phyloP scores from a whole-genome alignment of 345 rosid species.

The Excoecaria cochinchinensis region DNA sequence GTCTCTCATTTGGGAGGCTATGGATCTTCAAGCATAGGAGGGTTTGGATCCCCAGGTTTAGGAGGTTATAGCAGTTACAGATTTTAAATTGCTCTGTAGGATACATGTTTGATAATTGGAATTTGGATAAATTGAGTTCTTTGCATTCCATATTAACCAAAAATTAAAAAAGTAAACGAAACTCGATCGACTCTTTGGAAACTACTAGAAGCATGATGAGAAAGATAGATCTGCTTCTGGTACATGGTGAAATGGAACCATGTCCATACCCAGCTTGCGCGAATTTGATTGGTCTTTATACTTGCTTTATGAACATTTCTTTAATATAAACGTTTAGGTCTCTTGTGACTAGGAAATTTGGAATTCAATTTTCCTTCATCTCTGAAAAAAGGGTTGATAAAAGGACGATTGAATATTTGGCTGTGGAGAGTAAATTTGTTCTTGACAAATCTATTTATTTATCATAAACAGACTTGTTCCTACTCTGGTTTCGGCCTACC shows the following conservation, averaged over 20 bases:
- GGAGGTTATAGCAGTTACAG: slow-evolving; percentile 29
- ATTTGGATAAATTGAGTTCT: background rate
- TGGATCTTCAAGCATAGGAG: slow-evolving; percentile 24
- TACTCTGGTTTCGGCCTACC: no score
- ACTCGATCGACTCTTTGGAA: background rate
- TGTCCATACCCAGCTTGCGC: background rate
- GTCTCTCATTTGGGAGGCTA: slow-evolving; percentile 18
- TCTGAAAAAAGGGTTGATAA: no score
- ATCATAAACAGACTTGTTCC: no score
- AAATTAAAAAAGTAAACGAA: no score
- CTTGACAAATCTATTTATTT: no score
- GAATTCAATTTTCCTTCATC: no score
- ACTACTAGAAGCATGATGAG: background rate
- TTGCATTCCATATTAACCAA: background rate
- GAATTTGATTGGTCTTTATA: background rate
- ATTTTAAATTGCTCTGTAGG: slow-evolving; percentile 2
- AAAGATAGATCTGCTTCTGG: background rate
- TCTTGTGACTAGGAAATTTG: no score
- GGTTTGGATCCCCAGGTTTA: slow-evolving; percentile 27
- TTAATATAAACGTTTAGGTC: background rate
- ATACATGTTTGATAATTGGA: slow-evolving; percentile 1
- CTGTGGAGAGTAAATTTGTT: no score
- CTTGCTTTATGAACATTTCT: background rate
- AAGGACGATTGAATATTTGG: no score
- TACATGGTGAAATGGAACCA: background rate